Percentiles rank a stretch among this genome's conserved stretches.
phyloP scores from a whole-genome alignment of 805 yeast species.

The Pichia cabralensis region DNA sequence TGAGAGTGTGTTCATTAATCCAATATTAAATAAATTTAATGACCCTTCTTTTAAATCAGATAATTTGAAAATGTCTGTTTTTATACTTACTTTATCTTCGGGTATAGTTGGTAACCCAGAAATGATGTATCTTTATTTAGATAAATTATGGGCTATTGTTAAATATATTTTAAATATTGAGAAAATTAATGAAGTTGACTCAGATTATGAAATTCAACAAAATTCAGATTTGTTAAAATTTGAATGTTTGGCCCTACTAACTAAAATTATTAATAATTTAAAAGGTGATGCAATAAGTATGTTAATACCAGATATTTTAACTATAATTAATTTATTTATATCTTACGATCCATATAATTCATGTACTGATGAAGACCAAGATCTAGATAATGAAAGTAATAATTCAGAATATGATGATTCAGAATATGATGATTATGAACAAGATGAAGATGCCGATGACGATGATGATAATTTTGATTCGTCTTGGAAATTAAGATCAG shows the following conservation, averaged over 20 bases:
- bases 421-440: conserved; percentile 33
- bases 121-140: conserved; percentile 13
- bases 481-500: conserved; percentile 55
- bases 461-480: conserved; percentile 36
- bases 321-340: conserved; percentile 24
- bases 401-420: conserved; percentile 29
- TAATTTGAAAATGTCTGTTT: conserved; percentile 1
- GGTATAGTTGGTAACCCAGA: conserved; percentile 22
- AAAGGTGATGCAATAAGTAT: conserved; percentile 25
- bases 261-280: conserved; percentile 29
- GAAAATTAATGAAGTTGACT: conserved; percentile 19
- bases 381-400: conserved; percentile 20
- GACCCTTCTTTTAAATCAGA: not conserved
- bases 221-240: conserved; percentile 33
- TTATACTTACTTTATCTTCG: conserved; percentile 5
- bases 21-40: not conserved
- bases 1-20: not conserved
- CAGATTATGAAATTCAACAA: conserved; percentile 26
- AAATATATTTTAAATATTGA: conserved; percentile 10
- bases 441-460: conserved; percentile 32
- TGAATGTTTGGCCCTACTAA: conserved; percentile 34
- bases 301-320: conserved; percentile 22
- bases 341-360: conserved; percentile 38
- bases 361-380: conserved; percentile 26
- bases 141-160: conserved; percentile 10